Conservation (phyloP, 805 yeast genomes). For the Kuraishia borneana region DNA sequence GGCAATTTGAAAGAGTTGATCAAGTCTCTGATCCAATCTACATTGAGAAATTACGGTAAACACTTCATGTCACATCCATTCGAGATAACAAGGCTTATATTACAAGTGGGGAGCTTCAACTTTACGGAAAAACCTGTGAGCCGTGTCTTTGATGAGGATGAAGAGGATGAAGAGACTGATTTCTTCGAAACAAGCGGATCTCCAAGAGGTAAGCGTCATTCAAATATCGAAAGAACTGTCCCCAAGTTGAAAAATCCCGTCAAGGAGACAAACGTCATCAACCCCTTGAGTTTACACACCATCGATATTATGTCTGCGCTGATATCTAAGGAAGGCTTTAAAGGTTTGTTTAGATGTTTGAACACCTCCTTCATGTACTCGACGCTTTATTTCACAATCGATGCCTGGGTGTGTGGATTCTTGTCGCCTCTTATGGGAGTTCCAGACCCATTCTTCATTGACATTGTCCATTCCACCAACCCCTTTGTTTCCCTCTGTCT, state of each 20-base stretch:
- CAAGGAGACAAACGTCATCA: constrained; percentile 16
- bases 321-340: constrained; percentile 59
- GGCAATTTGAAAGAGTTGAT: constrained; percentile 46
- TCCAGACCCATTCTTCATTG: constrained; percentile 85
- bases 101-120: constrained; percentile 67
- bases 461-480: constrained; percentile 68
- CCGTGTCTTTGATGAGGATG: constrained; percentile 15
- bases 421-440: constrained; percentile 69
- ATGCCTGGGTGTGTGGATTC: constrained; percentile 88
- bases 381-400: constrained; percentile 64
- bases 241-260: constrained; percentile 2
- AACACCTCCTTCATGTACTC: constrained; percentile 73
- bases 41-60: constrained; percentile 57
- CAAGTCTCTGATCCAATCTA: constrained; percentile 45
- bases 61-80: constrained; percentile 76
- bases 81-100: constrained; percentile 65
- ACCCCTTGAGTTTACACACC: constrained; percentile 51
- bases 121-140: constrained; percentile 2
- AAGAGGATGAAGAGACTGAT: constrained; percentile 32
- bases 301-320: constrained; percentile 54
- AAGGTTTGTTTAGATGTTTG: constrained; percentile 62
- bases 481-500: constrained; percentile 58
- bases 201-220: constrained; percentile 12
- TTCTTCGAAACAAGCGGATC: constrained; percentile 7
- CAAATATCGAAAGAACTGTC: constrained; percentile 17